Evolutionary conservation across 164 flowering plant genomes (phyloP), one percentile per base, ranked within the genome.

Genomic region (Dillenia turbinata): DNA sequence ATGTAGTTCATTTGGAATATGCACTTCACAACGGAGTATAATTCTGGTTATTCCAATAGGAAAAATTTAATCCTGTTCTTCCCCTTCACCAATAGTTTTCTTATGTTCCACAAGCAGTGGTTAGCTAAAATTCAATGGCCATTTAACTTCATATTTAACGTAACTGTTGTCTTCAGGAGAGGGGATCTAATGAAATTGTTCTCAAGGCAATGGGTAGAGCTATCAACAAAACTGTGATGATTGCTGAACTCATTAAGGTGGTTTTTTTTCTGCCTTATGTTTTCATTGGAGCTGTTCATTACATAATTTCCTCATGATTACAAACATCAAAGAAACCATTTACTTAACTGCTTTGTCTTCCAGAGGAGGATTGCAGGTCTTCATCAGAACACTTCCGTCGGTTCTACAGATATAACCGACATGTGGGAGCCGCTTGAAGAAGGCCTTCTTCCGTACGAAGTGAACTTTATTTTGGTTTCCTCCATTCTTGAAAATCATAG

Each of bases 391-490:
- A 82, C 88, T 14, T 55, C 77, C 13, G 76, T 79, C 65, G 88
- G 91, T 49, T 86, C 91, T 9, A 83, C 75, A 12, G 88, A 83
- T 56, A 86, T 86, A 58, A 85, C 85, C 17, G 90, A 85, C 56
- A 66, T 52, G 14, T 85, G 86, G 86, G 90, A 85, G 71, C 88
- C 91, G 9, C 69, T 83, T n/a, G 91, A 86, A 60, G 91, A 86
- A 74, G 91, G 91, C 79, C 82, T 86, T 58, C 82, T 82, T 57
- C 85, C 82, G 91, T 86, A 76, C 66, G 87, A 16, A 52, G 10
- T 0, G 12, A 47, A 24, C 11, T n/a, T 22, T 58, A 6, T 43
- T 47, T 19, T 61, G 48, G 11, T 44, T 46, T 24, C 16, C 24
- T 16, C 46, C 40, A 33, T 33, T 4, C 40, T 33, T 33, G 5